Evolutionary conservation across 768 basidiomycete species (phyloP).

Genomic region (Obba rivulosa): DNA sequence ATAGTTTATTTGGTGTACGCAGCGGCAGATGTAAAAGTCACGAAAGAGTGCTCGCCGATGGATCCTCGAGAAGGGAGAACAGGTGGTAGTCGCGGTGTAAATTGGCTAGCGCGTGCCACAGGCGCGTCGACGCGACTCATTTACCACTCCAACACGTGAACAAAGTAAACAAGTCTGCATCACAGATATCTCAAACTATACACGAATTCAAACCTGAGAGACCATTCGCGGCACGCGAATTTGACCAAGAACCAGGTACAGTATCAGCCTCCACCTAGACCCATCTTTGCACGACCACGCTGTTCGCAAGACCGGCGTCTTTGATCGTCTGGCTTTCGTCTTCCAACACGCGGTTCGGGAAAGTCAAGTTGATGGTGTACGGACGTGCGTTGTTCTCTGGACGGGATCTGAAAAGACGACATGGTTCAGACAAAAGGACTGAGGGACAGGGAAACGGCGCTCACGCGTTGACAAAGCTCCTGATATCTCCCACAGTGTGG

Average conservation of each 20-base stretch:
- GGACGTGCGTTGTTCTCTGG: constrained; percentile 56
- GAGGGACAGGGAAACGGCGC: constrained; percentile 26
- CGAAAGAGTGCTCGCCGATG: too few relatives aligned
- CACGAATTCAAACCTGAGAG: too few relatives aligned
- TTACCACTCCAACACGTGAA: too few relatives aligned
- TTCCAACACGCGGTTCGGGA: constrained; percentile 73
- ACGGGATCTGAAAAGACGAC: constrained; percentile 45
- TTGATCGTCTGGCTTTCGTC: constrained; percentile 64
- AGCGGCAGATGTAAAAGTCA: too few relatives aligned
- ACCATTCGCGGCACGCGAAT: too few relatives aligned
- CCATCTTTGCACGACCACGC: constrained; percentile 84
- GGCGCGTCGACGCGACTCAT: neutral
- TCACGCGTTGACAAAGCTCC: constrained; percentile 87
- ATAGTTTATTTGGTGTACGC: constrained; percentile 16
- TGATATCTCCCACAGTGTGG: constrained; percentile 81
- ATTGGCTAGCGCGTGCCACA: neutral
- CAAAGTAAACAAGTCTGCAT: too few relatives aligned
- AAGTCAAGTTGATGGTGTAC: constrained; percentile 84
- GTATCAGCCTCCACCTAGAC: constrained; percentile 23
- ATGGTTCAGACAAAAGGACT: neutral
- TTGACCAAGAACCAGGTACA: too few relatives aligned
- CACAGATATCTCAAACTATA: too few relatives aligned
- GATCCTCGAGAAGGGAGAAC: too few relatives aligned
- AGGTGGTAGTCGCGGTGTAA: neutral
- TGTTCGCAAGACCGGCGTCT: constrained; percentile 68